Evolutionary conservation across 352 stramenopile species (phyloP).

Genomic region (Pythium apleroticum): DNA sequence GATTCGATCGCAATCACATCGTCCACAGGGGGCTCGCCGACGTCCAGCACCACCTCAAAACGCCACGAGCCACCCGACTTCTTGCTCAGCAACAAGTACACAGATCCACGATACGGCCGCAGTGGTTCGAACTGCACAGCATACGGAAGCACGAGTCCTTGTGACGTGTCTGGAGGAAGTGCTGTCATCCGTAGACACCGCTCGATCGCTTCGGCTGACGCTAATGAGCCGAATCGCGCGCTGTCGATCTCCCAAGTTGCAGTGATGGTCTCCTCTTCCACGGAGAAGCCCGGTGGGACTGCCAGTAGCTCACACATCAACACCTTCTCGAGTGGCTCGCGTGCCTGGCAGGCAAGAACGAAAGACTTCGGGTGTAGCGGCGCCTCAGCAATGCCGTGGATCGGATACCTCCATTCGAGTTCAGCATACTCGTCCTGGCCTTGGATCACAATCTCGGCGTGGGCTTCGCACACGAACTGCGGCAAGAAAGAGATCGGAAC

Average conservation of each 20-base stretch:
- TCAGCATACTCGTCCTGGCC: slow-evolving; percentile 65
- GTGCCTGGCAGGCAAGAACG: slow-evolving; percentile 62
- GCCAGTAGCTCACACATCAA: slow-evolving; percentile 64
- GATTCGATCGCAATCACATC: slow-evolving; percentile 89
- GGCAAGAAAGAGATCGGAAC: slow-evolving; percentile 92
- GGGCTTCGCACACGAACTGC: slow-evolving; percentile 59
- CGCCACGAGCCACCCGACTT: slow-evolving; percentile 83
- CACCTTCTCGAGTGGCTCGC: slow-evolving; percentile 64
- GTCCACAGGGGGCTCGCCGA: slow-evolving; percentile 77
- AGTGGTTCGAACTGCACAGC: slow-evolving; percentile 84
- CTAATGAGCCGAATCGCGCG: slow-evolving; percentile 53
- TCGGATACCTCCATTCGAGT: slow-evolving; percentile 75
- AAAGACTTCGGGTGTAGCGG: slow-evolving; percentile 59
- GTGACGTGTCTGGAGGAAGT: slow-evolving; percentile 11
- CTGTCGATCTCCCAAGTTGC: slow-evolving; percentile 66
- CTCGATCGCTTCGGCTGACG: slow-evolving; percentile 46
- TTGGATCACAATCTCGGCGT: slow-evolving; percentile 66
- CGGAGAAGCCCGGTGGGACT: slow-evolving; percentile 40
- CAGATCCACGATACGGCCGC: slow-evolving; percentile 72
- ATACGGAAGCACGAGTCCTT: slow-evolving; percentile 38
- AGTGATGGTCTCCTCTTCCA: slow-evolving; percentile 47
- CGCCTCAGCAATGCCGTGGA: slow-evolving; percentile 69
- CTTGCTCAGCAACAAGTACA: slow-evolving; percentile 79
- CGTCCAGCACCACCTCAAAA: slow-evolving; percentile 85
- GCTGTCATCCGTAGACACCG: slow-evolving; percentile 48